Percentiles rank a stretch among this genome's conserved stretches.
These are phyloP conservation scores for Fusarium domesticum DNA, from an alignment of 2,329 filamentous ascomycete genomes.

Conservation along the genomic window DNA sequence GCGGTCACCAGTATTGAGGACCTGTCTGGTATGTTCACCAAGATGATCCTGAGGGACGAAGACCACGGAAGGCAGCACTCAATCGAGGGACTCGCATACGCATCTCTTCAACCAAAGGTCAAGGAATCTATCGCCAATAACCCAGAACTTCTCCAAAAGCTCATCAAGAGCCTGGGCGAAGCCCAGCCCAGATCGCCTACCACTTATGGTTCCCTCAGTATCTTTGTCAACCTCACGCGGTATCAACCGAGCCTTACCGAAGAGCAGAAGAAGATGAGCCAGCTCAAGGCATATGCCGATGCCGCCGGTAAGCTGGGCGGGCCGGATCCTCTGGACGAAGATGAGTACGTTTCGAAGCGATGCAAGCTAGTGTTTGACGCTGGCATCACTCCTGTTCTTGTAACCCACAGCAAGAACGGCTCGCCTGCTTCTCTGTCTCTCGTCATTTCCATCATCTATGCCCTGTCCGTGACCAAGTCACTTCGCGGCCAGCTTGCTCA, in stretches of 20 bases:
- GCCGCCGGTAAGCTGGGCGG: conserved; percentile 65
- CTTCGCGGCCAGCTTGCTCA: conserved; percentile 80
- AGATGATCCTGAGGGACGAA: conserved; percentile 61
- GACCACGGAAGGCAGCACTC: conserved; percentile 63
- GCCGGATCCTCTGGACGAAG: conserved; percentile 68
- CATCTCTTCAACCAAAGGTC: conserved; percentile 78
- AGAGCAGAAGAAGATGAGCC: conserved; percentile 86
- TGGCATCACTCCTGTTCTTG: conserved; percentile 72
- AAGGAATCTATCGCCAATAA: conserved; percentile 79
- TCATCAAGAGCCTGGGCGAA: conserved; percentile 62
- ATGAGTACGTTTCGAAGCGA: conserved; percentile 70
- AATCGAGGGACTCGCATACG: conserved; percentile 89
- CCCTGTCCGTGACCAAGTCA: conserved; percentile 70
- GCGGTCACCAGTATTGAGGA: conserved; percentile 63
- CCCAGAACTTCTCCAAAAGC: conserved; percentile 61
- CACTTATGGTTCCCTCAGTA: conserved; percentile 81
- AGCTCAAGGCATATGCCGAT: conserved; percentile 93
- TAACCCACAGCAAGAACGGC: conserved; percentile 70
- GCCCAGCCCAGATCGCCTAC: conserved; percentile 64
- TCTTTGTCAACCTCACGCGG: conserved; percentile 78
- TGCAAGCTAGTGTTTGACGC: conserved; percentile 78
- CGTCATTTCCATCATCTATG: conserved; percentile 71
- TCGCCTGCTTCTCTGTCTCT: conserved; percentile 69
- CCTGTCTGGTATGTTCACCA: conserved; percentile 61
- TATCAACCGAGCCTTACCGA: conserved; percentile 78